Conservation (phyloP, 2,329 filamentous ascomycete species). For the Cladosporium phlei region DNA sequence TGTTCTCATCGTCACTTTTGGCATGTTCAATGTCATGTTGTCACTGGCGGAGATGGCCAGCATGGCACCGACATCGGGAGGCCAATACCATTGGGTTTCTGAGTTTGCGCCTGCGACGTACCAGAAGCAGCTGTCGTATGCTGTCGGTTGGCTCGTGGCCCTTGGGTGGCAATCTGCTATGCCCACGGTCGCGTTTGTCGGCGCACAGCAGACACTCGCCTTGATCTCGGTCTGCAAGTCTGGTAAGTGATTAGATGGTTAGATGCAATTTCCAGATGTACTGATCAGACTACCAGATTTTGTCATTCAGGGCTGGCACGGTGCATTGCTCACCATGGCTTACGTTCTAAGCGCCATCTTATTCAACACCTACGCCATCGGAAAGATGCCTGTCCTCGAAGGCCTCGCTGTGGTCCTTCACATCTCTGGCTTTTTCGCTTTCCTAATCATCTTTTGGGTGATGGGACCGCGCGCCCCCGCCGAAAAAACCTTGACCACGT, state of each 20-base stretch:
- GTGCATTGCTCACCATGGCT: conserved; percentile 21
- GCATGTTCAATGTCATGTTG: conserved; percentile 16
- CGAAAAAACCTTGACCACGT: conserved; percentile 22
- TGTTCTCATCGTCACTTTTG: conserved; percentile 16
- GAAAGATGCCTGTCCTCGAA: conserved; percentile 28
- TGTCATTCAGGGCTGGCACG: background rate
- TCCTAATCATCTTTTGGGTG: conserved; percentile 25
- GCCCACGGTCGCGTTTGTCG: conserved; percentile 23
- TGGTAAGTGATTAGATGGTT: background rate
- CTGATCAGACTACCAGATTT: background rate
- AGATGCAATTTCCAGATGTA: background rate
- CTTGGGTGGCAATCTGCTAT: conserved; percentile 30
- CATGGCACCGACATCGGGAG: conserved; percentile 54
- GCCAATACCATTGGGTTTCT: conserved; percentile 48
- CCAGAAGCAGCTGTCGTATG: conserved; percentile 41
- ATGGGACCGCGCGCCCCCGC: conserved; percentile 14
- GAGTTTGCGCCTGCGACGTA: conserved; percentile 38
- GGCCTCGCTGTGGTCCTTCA: conserved; percentile 26
- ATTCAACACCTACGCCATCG: conserved; percentile 28
- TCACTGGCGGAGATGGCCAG: conserved; percentile 50
- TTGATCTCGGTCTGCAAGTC: conserved; percentile 22
- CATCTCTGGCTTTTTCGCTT: conserved; percentile 29
- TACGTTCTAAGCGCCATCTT: conserved; percentile 23
- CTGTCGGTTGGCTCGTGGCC: conserved; percentile 38
- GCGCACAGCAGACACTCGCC: conserved; percentile 26